A percentile compares a stretch with the other conserved stretches of the same genome.
Conservation (phyloP, 1,284 basidiomycete species). For the Ceratobasidium sp. region DNA sequence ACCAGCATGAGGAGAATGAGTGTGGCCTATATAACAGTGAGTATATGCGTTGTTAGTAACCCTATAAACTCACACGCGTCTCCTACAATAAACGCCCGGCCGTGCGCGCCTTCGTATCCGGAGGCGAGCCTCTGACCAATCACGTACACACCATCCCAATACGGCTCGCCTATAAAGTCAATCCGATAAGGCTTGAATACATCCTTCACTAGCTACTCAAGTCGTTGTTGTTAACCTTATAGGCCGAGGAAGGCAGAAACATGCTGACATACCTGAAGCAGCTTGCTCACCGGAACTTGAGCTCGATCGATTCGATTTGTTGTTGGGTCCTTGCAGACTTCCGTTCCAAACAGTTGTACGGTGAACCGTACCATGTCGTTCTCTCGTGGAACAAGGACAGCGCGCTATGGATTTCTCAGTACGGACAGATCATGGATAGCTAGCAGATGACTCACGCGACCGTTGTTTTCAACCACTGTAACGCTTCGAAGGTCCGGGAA, state of each 20-base stretch:
- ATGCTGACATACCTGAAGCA: conserved; percentile 23
- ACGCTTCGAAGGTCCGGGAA: conserved; percentile 33
- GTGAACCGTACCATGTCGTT: conserved; percentile 38
- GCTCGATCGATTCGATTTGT: conserved; percentile 33
- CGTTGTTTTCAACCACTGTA: conserved; percentile 33
- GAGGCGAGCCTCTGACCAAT: conserved; percentile 56
- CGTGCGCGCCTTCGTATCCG: conserved; percentile 53
- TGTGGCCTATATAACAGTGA: conserved; percentile 50
- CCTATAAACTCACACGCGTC: conserved; percentile 52
- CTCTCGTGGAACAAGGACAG: conserved; percentile 23
- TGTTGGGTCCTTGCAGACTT: background rate
- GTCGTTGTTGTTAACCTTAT: background rate
- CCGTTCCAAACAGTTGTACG: conserved; percentile 3
- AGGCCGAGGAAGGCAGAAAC: background rate
- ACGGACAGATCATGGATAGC: no score
- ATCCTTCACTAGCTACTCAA: conserved; percentile 15
- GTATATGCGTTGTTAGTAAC: background rate
- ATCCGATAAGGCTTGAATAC: conserved; percentile 23
- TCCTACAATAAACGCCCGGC: conserved; percentile 56
- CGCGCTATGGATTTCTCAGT: background rate
- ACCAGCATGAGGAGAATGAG: conserved; percentile 57
- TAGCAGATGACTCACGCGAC: conserved; percentile 6
- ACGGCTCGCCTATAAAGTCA: conserved; percentile 16
- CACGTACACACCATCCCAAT: conserved; percentile 33
- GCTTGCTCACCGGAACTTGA: conserved; percentile 5